Percentiles rank a stretch among this genome's conserved stretches.
phyloP scores from a whole-genome alignment of 2,329 filamentous ascomycete species.

The Ceratocystiopsis sp. region DNA sequence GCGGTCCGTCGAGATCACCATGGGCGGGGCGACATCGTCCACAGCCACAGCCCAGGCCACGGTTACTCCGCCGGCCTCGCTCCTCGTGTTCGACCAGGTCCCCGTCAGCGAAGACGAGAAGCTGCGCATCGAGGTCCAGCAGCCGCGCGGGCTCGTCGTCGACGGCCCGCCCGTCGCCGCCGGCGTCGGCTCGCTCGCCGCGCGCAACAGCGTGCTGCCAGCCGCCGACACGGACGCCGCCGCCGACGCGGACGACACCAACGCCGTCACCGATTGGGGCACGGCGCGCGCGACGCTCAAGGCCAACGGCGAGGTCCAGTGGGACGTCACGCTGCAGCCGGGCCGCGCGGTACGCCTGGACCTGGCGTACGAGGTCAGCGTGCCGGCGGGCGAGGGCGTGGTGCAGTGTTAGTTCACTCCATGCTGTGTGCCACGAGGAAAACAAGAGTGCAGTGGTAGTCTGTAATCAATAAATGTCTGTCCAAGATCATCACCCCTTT shows the following conservation, averaged over 20 bases:
- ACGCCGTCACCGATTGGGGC: constrained; percentile 31
- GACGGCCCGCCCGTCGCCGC: constrained; percentile 20
- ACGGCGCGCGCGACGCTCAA: constrained; percentile 33
- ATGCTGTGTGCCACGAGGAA: background rate
- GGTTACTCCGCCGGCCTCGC: constrained; percentile 21
- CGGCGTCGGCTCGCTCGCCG: constrained; percentile 5
- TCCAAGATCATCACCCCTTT: no score
- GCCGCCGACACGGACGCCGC: no score
- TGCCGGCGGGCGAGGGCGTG: constrained; percentile 31
- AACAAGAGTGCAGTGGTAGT: background rate
- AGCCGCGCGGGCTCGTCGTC: constrained; percentile 28
- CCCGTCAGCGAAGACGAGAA: constrained; percentile 45
- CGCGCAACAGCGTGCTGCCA: constrained; percentile 8
- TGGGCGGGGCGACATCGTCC: constrained; percentile 24
- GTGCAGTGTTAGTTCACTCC: constrained; percentile 9
- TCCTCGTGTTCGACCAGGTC: constrained; percentile 42
- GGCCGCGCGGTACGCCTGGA: constrained; percentile 38
- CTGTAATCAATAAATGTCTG: no score
- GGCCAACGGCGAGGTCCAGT: constrained; percentile 39
- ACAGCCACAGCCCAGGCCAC: constrained; percentile 8
- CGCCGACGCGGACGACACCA: constrained; percentile 9
- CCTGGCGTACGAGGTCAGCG: constrained; percentile 43
- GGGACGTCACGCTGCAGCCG: constrained; percentile 40
- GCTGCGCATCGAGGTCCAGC: constrained; percentile 31
- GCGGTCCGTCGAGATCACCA: constrained; percentile 31